Percentiles rank a stretch among this genome's conserved stretches.
phyloP scores from a whole-genome alignment of 352 stramenopile genomes.

The Pythium phragmiticola region DNA sequence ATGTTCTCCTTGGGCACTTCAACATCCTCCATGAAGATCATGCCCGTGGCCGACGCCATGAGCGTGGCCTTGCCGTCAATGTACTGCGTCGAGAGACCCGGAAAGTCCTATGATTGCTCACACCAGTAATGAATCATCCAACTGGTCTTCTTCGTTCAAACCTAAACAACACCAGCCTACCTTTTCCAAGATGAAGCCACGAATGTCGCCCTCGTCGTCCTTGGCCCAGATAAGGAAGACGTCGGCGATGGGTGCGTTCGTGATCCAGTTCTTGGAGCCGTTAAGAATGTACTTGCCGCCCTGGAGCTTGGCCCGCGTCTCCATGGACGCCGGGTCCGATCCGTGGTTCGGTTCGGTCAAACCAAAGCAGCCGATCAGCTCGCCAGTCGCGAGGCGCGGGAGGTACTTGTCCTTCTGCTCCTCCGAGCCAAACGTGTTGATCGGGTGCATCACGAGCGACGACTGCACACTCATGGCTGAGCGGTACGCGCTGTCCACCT shows the following conservation, averaged over 20 bases:
- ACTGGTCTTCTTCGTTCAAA: background rate
- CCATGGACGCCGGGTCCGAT: slow-evolving; percentile 95
- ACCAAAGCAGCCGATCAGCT: slow-evolving; percentile 97
- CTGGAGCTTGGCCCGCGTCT: slow-evolving; percentile 89
- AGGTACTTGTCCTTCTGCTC: slow-evolving; percentile 96
- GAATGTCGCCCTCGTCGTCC: slow-evolving; percentile 92
- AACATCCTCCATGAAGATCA: slow-evolving; percentile 98
- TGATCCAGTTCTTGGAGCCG: slow-evolving; percentile 96
- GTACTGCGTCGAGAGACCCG: slow-evolving; percentile 91
- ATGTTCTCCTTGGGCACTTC: slow-evolving; percentile 93
- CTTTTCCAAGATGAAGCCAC: slow-evolving; percentile 95
- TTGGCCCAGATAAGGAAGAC: slow-evolving; percentile 98
- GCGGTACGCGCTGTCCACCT: slow-evolving; percentile 96
- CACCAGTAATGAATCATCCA: background rate
- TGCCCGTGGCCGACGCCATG: slow-evolving; percentile 94
- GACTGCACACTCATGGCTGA: slow-evolving; percentile 98
- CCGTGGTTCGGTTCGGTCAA: slow-evolving; percentile 98
- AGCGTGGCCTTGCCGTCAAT: slow-evolving; percentile 97
- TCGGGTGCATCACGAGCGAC: slow-evolving; percentile 98
- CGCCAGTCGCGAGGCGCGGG: slow-evolving; percentile 91
- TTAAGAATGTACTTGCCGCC: slow-evolving; percentile 95
- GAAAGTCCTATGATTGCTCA: slow-evolving; percentile 60
- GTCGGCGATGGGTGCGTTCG: slow-evolving; percentile 97
- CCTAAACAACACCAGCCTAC: slow-evolving; percentile 22
- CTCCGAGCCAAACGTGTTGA: slow-evolving; percentile 96